These are phyloP conservation scores for Haematococcus lacustris DNA, from an alignment of 139 green algal species.

Conservation along the genomic window DNA sequence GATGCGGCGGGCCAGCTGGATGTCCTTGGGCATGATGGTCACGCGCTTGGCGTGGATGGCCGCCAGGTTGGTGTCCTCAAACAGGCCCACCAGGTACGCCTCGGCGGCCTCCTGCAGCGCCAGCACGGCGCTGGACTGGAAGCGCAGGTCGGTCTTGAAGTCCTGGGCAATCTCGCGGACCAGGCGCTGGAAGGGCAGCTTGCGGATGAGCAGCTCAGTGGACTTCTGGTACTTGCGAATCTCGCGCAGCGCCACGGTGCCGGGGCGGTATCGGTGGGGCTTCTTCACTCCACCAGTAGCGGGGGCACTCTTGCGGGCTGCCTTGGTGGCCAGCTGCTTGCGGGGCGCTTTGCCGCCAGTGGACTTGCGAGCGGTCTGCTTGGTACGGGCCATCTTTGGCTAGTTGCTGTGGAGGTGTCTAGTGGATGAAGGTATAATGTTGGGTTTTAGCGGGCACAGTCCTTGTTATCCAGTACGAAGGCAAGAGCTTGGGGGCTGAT, in stretches of 20 bases:
- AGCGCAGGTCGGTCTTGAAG: constrained; percentile 98
- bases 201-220: too few species aligned
- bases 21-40: constrained; percentile 61
- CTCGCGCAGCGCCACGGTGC: too few species aligned
- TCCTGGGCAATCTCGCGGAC: constrained; percentile 96
- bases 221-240: too few species aligned
- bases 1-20: too few species aligned
- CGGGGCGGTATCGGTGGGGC: too few species aligned
- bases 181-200: constrained; percentile 87
- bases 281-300: too few species aligned
- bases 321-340: constrained; percentile 88
- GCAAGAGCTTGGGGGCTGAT: too few species aligned
- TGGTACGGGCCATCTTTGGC: constrained; percentile 71
- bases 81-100: constrained; percentile 93
- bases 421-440: too few species aligned
- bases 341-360: constrained; percentile 71
- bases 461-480: too few species aligned
- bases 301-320: constrained; percentile 9
- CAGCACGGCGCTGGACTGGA: constrained; percentile 58
- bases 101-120: constrained; percentile 89
- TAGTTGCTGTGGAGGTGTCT: too few species aligned
- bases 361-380: constrained; percentile 60
- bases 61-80: constrained; percentile 93
- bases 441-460: too few species aligned
- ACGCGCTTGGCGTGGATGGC: constrained; percentile 94